Evolutionary conservation across 805 yeast species (phyloP).

Genomic region (Yamadazyma philogaea): DNA sequence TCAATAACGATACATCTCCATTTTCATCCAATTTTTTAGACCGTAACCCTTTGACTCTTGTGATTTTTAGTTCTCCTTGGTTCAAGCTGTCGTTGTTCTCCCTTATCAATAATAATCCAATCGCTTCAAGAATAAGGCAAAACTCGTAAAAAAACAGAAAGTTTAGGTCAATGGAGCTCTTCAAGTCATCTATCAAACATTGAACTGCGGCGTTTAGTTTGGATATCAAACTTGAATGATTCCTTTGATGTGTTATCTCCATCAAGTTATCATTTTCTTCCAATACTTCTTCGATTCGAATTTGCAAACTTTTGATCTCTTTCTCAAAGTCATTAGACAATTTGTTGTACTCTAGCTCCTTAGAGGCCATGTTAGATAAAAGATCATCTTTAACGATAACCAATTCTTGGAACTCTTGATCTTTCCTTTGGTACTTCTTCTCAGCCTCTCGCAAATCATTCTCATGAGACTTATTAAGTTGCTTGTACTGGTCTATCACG

Average conservation of each 20-base stretch:
- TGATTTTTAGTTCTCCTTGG: constrained; percentile 44
- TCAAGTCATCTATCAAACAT: constrained; percentile 16
- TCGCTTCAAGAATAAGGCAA: constrained; percentile 63
- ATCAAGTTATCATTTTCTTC: constrained; percentile 42
- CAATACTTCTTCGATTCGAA: constrained; percentile 46
- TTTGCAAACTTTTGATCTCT: constrained; percentile 45
- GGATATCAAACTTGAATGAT: constrained; percentile 25
- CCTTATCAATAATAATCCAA: constrained; percentile 67
- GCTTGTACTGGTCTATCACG: constrained; percentile 7
- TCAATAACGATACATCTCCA: constrained; percentile 23
- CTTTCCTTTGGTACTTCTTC: background rate
- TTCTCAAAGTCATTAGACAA: constrained; percentile 51
- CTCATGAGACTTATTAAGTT: constrained; percentile 11
- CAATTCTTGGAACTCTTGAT: constrained; percentile 22
- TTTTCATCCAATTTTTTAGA: constrained; percentile 38
- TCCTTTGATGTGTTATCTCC: constrained; percentile 30
- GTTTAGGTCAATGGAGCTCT: constrained; percentile 16
- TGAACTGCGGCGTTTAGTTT: constrained; percentile 22
- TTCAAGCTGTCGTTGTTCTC: constrained; percentile 24
- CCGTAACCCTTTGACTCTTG: constrained; percentile 77
- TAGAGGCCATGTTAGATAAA: constrained; percentile 62
- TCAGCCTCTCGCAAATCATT: constrained; percentile 6
- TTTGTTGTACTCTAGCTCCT: constrained; percentile 55
- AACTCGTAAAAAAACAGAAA: constrained; percentile 38
- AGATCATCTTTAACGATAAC: constrained; percentile 55